phyloP scores from a whole-genome alignment of 2,329 filamentous ascomycete species.

The Chrysoporthe deuterocubensis region DNA sequence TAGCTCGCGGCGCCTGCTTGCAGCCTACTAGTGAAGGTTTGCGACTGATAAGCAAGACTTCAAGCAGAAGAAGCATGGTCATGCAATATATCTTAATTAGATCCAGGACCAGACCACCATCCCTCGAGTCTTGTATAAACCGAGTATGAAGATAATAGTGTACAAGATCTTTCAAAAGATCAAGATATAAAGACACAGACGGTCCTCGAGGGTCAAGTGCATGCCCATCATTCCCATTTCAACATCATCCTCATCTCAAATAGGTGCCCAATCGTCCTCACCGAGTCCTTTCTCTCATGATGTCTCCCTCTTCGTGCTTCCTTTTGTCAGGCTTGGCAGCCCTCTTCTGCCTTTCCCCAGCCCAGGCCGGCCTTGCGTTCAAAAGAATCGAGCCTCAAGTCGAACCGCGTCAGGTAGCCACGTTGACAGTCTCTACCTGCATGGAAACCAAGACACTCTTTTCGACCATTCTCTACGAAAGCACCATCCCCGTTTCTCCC shows the following conservation, averaged over 20 bases:
- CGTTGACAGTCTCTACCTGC: not conserved
- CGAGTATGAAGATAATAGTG: not conserved
- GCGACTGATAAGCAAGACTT: not conserved
- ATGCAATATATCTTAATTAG: not conserved
- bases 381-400: not conserved
- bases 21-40: not conserved
- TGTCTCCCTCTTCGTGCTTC: not conserved
- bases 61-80: not conserved
- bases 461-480: not conserved
- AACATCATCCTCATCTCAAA: not conserved
- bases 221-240: not conserved
- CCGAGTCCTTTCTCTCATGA: not conserved
- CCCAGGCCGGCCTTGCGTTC: slow-evolving; percentile 2
- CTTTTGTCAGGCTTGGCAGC: not conserved
- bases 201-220: not conserved
- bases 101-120: not conserved
- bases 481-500: not conserved
- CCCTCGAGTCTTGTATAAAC: not conserved
- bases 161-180: not conserved
- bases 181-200: not conserved
- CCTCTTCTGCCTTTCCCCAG: not conserved
- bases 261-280: not conserved
- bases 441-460: slow-evolving; percentile 5
- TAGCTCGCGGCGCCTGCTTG: not conserved
- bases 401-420: not conserved